Evolutionary conservation across 176 grass and related monocot species (phyloP).

Genomic region (Bromus sterilis): DNA sequence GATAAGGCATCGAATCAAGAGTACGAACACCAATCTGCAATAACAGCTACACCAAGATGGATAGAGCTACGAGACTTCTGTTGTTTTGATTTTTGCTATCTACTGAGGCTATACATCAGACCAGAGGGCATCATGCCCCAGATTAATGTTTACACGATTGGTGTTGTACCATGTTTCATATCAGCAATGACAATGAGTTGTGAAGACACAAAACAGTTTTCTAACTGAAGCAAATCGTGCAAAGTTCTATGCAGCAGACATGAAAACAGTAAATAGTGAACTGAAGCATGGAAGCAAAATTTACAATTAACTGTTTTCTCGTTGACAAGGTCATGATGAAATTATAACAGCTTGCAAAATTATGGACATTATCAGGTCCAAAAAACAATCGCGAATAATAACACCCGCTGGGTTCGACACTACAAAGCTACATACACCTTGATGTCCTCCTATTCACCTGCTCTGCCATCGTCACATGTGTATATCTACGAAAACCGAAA

Average conservation of each 20-base stretch:
- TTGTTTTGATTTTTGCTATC: too few relatives aligned
- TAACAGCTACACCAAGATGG: too few relatives aligned
- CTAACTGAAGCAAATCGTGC: too few relatives aligned
- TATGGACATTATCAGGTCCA: slow-evolving; percentile 29
- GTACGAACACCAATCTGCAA: too few relatives aligned
- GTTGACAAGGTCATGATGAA: slow-evolving; percentile 4
- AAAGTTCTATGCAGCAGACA: not conserved
- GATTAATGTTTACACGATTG: not conserved
- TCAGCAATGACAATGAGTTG: not conserved
- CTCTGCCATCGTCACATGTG: not conserved
- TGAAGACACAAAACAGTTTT: not conserved
- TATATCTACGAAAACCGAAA: slow-evolving; percentile 21
- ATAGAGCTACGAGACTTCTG: too few relatives aligned
- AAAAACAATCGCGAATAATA: slow-evolving; percentile 52
- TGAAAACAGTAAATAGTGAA: not conserved
- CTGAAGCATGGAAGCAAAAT: not conserved
- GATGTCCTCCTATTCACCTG: slow-evolving; percentile 32
- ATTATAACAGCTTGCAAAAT: slow-evolving; percentile 8
- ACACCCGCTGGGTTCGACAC: not conserved
- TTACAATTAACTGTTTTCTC: slow-evolving; percentile 15
- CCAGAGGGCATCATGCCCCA: not conserved
- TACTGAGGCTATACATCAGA: too few relatives aligned
- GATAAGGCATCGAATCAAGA: too few relatives aligned
- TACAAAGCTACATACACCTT: slow-evolving; percentile 40
- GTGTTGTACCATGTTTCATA: not conserved